Evolutionary conservation across 768 basidiomycete genomes (phyloP).

Genomic region (Amanita jacksonii): DNA sequence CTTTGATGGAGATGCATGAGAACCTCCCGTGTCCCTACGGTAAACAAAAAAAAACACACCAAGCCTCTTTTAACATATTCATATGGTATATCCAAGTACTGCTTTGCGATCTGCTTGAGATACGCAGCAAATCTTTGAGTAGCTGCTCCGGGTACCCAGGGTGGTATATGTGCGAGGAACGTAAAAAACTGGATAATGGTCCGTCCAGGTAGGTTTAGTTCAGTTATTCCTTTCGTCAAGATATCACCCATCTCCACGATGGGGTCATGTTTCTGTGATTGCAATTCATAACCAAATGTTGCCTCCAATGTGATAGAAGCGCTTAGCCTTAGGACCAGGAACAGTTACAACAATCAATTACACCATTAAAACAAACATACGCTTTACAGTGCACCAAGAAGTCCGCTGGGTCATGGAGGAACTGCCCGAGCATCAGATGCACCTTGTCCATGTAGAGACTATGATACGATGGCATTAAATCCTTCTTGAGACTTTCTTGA

Average conservation of each 20-base stretch:
- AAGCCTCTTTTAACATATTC: background rate
- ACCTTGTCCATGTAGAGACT: background rate
- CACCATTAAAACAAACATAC: background rate
- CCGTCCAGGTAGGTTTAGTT: slow-evolving; percentile 14
- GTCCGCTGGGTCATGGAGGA: background rate
- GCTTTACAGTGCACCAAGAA: background rate
- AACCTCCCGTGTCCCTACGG: too few species aligned
- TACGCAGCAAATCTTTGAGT: slow-evolving; percentile 1
- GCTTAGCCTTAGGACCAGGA: slow-evolving; percentile 19
- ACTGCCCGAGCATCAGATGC: background rate
- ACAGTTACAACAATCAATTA: background rate
- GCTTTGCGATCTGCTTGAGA: background rate
- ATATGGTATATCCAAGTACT: background rate
- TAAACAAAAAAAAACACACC: background rate
- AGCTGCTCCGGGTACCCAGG: slow-evolving; percentile 35
- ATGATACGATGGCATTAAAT: background rate
- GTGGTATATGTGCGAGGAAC: slow-evolving; percentile 30
- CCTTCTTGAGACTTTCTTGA: background rate
- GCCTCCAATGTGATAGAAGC: slow-evolving; percentile 24
- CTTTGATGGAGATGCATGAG: too few species aligned
- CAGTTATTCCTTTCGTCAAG: slow-evolving; percentile 2
- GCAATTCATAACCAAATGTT: slow-evolving; percentile 25
- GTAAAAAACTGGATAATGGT: slow-evolving; percentile 18
- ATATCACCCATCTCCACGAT: slow-evolving; percentile 15
- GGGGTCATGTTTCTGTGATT: slow-evolving; percentile 13